phyloP scores from a whole-genome alignment of 2,329 filamentous ascomycete species.

The Colletotrichum limetticola region DNA sequence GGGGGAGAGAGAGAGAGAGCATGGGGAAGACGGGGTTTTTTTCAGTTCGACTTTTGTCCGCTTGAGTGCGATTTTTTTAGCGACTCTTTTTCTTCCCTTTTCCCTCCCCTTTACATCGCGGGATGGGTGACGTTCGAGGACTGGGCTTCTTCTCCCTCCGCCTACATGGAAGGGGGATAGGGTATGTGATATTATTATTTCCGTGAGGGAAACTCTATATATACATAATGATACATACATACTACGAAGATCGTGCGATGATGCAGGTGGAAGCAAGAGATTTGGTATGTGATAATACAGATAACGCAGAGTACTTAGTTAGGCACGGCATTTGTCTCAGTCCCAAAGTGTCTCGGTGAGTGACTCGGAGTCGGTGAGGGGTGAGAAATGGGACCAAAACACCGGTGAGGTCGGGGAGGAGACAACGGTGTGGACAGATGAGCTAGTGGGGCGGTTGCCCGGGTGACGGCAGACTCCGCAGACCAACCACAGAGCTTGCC shows the following conservation, averaged over 20 bases:
- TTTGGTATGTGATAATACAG: too few species aligned
- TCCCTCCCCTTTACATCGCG: neutral
- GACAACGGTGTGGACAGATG: neutral
- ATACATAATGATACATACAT: conserved; percentile 21
- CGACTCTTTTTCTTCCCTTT: neutral
- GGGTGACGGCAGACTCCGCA: neutral
- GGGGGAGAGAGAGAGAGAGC: neutral
- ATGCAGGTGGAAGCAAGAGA: too few species aligned
- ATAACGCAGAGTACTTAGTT: too few species aligned
- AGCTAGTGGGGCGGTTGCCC: conserved; percentile 5
- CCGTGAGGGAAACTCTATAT: neutral
- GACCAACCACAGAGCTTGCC: conserved; percentile 18
- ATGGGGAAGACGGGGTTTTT: neutral
- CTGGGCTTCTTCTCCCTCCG: neutral
- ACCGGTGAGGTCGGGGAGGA: neutral
- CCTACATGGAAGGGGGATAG: neutral
- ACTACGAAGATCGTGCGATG: neutral
- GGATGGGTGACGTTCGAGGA: neutral
- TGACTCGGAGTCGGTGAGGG: neutral
- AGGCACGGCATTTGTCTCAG: neutral
- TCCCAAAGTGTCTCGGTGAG: neutral
- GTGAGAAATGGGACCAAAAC: neutral
- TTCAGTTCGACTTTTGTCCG: neutral
- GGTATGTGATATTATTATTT: neutral
- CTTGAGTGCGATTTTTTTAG: neutral